Percentiles rank a stretch among this genome's conserved stretches.
Conservation (phyloP, 1,284 basidiomycete genomes). For the Tylopilus sp. region DNA sequence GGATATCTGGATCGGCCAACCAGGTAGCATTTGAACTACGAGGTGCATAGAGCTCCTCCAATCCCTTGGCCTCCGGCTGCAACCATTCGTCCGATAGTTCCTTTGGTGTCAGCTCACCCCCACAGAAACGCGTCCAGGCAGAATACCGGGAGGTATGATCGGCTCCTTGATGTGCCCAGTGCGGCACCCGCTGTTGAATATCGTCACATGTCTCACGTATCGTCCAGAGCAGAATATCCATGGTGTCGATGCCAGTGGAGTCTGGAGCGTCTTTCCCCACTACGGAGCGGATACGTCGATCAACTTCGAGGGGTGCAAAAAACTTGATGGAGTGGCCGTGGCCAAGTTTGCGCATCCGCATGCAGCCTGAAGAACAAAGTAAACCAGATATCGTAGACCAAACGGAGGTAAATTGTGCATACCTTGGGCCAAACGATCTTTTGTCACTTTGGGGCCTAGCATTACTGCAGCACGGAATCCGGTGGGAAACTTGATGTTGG, state of each 20-base stretch:
- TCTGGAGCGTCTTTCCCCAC: conserved; percentile 13
- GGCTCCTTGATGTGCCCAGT: conserved; percentile 61
- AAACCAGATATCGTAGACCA: neutral
- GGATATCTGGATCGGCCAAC: conserved; percentile 37
- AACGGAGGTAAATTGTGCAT: conserved; percentile 15
- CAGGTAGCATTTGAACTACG: neutral
- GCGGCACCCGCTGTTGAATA: conserved; percentile 50
- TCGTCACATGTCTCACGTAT: conserved; percentile 58
- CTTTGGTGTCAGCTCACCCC: neutral
- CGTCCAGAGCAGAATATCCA: conserved; percentile 56
- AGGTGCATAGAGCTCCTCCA: conserved; percentile 51
- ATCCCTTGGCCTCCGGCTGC: conserved; percentile 48
- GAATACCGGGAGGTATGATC: conserved; percentile 48
- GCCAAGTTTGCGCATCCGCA: conserved; percentile 62
- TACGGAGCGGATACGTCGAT: conserved; percentile 49
- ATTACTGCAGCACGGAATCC: conserved; percentile 61
- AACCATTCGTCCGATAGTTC: conserved; percentile 46
- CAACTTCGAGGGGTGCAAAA: conserved; percentile 58
- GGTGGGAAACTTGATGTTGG: conserved; percentile 62
- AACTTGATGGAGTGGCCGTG: conserved; percentile 59
- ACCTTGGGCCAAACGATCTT: conserved; percentile 66
- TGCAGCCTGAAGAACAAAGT: conserved; percentile 46
- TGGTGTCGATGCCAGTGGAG: conserved; percentile 33
- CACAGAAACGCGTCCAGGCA: conserved; percentile 42
- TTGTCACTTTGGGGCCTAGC: conserved; percentile 62